Percentiles rank a stretch among this genome's conserved stretches.
phyloP scores from a whole-genome alignment of 352 stramenopile species.

The Phytophthora sansomeana region DNA sequence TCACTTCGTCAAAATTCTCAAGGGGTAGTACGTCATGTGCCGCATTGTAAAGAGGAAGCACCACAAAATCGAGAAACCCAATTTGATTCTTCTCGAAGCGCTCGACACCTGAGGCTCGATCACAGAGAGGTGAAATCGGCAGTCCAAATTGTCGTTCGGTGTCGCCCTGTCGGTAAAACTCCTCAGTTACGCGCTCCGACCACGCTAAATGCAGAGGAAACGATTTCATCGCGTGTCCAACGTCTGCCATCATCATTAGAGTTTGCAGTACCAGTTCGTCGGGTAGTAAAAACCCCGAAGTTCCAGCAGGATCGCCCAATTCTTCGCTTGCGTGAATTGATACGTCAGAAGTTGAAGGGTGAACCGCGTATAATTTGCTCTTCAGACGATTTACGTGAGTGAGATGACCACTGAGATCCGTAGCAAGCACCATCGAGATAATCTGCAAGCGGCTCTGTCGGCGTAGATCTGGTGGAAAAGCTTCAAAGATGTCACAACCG shows the following conservation, averaged over 20 bases:
- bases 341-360: constrained; percentile 41
- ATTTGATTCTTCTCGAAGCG: constrained; percentile 79
- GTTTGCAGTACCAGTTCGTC: constrained; percentile 72
- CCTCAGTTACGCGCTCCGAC: constrained; percentile 67
- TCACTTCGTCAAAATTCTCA: constrained; percentile 50
- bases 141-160: constrained; percentile 62
- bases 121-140: constrained; percentile 70
- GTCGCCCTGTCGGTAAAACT: constrained; percentile 79
- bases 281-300: constrained; percentile 19
- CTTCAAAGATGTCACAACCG: constrained; percentile 76
- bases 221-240: constrained; percentile 72
- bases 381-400: constrained; percentile 82
- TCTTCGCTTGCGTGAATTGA: constrained; percentile 20
- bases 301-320: constrained; percentile 9
- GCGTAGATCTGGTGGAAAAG: constrained; percentile 56
- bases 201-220: constrained; percentile 66
- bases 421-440: constrained; percentile 87
- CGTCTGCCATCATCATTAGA: constrained; percentile 81
- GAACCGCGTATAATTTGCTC: constrained; percentile 68
- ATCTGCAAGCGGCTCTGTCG: constrained; percentile 71
- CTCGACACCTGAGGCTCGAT: constrained; percentile 45
- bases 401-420: constrained; percentile 80
- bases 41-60: constrained; percentile 67
- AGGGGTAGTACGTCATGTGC: constrained; percentile 60
- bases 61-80: constrained; percentile 79